These are phyloP conservation scores for Colletotrichum sp. DNA, from an alignment of 2,329 filamentous ascomycete species.

Conservation along the genomic window DNA sequence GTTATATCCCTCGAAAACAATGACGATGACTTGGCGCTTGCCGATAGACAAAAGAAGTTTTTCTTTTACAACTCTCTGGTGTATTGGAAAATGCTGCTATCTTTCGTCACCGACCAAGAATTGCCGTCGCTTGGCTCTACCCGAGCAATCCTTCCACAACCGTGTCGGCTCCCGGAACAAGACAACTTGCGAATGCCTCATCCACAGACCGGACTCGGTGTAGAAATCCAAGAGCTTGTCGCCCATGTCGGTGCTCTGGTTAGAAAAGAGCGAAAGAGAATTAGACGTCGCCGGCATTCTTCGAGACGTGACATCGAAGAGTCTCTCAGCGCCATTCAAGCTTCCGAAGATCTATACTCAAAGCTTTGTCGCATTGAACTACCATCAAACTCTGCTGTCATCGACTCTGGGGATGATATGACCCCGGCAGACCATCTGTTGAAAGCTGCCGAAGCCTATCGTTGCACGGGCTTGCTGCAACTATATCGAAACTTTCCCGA, in stretches of 20 bases:
- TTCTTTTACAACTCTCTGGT: slow-evolving; percentile 30
- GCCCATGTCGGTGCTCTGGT: slow-evolving; percentile 26
- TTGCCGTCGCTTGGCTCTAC: background rate
- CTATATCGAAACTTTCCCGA: slow-evolving; percentile 41
- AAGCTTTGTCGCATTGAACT: background rate
- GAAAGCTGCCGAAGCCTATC: slow-evolving; percentile 29
- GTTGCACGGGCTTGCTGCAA: slow-evolving; percentile 29
- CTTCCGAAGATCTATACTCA: slow-evolving; percentile 20
- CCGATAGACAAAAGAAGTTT: slow-evolving; percentile 25
- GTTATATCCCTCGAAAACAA: background rate
- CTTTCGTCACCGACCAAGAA: slow-evolving; percentile 25
- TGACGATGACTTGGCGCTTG: background rate
- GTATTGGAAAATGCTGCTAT: slow-evolving; percentile 30
- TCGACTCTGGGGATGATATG: slow-evolving; percentile 26
- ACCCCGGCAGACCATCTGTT: slow-evolving; percentile 28
- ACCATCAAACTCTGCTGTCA: background rate
- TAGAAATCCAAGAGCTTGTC: slow-evolving; percentile 27
- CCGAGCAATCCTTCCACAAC: background rate
- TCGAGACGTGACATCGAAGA: slow-evolving; percentile 28
- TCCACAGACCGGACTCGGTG: slow-evolving; percentile 27
- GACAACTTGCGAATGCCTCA: slow-evolving; percentile 22
- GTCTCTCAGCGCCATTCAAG: slow-evolving; percentile 25
- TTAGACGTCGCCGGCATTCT: slow-evolving; percentile 23
- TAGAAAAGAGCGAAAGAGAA: slow-evolving; percentile 26
- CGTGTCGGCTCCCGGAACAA: background rate